Percentiles rank a stretch among this genome's conserved stretches.
Conservation (phyloP, 306 rosid genomes). For the Vigna nakashimae region DNA sequence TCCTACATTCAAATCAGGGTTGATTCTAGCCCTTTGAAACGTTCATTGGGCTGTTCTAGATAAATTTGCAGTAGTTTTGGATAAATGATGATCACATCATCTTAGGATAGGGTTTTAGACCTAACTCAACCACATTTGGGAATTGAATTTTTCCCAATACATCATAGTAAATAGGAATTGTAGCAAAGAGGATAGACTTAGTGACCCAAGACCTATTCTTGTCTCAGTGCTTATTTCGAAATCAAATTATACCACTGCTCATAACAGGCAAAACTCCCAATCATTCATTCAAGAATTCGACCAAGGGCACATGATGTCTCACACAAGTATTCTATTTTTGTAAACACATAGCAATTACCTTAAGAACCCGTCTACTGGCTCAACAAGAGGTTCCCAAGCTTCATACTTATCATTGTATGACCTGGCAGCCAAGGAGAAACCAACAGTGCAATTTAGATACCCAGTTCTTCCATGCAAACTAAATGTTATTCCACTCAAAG, state of each 20-base stretch:
- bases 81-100: too few species aligned
- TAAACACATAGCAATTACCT: conserved; percentile 54
- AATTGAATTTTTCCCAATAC: not conserved
- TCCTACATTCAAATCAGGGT: too few species aligned
- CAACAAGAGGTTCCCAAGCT: conserved; percentile 96
- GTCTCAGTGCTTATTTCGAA: conserved; percentile 10
- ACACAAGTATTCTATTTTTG: not conserved
- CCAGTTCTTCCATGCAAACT: conserved; percentile 80
- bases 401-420: conserved; percentile 93
- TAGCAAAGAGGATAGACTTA: not conserved
- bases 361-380: conserved; percentile 89
- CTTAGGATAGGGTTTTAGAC: too few species aligned
- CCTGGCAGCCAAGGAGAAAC: conserved; percentile 86
- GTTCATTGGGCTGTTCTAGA: too few species aligned
- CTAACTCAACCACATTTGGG: too few species aligned
- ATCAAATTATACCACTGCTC: conserved; percentile 7
- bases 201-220: conserved; percentile 5
- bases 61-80: too few species aligned
- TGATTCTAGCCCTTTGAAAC: too few species aligned
- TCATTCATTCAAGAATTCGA: conserved; percentile 29
- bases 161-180: conserved; percentile 5
- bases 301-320: conserved; percentile 22
- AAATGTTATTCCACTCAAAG: conserved; percentile 75
- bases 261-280: conserved; percentile 4
- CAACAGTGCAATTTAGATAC: conserved; percentile 70